Evolutionary conservation across 129 eudicot genomes (phyloP), one percentile per base, ranked within the genome.

Genomic region (Kitagawia praeruptora): DNA sequence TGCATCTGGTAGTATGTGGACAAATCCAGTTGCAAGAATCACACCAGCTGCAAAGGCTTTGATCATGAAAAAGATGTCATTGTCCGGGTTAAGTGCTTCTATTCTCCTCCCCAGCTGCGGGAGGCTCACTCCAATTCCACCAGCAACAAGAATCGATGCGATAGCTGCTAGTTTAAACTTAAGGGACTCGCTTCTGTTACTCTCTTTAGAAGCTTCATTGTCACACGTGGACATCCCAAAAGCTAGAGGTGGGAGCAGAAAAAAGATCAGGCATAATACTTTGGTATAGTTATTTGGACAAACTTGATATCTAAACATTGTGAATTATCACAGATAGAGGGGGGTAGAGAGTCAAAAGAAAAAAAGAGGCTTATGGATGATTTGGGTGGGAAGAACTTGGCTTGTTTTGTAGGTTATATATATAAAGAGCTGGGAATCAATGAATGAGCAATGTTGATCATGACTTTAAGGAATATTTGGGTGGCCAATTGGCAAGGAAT

Each of bases 21-120:
- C 80, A 75, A 92, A 89, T 5, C 94, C 97, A 2, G 97, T 92
- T 8, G 92, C 91, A 8, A 92, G 80, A 70, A 92, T 92, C 4
- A 92, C 97, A 0, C 97, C 97, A n/a, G 97, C 97, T 0, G 97
- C 97, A 56, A 92, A 92, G 21, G 97, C 97, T 77, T 92, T 92
- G 77, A 88, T 83, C 92, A 87, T 87, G 87, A 92, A 88, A 76
- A 92, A 92, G 0, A 92, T 70, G 67, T 92, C 88, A 34, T 87
- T 88, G 6, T 92, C 94, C 0, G 92, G 92, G 80, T 80, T 80
- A 0, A 92, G 83, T 31, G 85, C 84, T 19, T 80, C 70, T 11
- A 86, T 42, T 70, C 67, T 86, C 69, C 81, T 83, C 41, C 92
- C 94, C 1, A 92, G 82, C 51, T 85, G 85, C 1, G 97, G 97